Evolutionary conservation across 169 alveolate species (phyloP), one percentile per base, ranked within the genome.

Genomic region (Theileria equi): DNA sequence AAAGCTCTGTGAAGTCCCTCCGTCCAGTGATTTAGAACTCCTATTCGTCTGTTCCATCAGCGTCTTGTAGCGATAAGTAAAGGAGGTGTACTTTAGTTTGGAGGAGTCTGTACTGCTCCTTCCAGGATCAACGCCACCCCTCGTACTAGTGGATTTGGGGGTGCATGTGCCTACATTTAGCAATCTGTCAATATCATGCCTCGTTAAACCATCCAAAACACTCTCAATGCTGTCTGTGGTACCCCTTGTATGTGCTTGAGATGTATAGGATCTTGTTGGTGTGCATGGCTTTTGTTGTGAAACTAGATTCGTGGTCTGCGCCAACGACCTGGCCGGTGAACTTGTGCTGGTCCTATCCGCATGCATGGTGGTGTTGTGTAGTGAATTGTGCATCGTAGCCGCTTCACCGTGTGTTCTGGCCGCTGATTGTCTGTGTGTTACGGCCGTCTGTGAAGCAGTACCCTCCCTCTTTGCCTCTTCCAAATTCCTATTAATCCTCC

Each of bases 31-130:
- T n/a, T n/a, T n/a, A n/a, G n/a, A n/a, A n/a, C n/a, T n/a, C n/a
- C n/a, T n/a, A n/a, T n/a, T n/a, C n/a, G n/a, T n/a, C 44, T 32
- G 58, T 5, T 55, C 71, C 69, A 44, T 58, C 59, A 70, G 47
- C 26, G 64, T 43, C 31, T 58, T 32, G 26, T 70, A 70, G 1
- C 72, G 38, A 59, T 70, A 70, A 3, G 60, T 35, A 36, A 70
- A 70, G 3, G 81, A 70, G n/a, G 49, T 53, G 26, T 23, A 23
- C 13, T 58, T 21, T 23, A 28, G 28, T 13, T 64, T 13, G 10
- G 45, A 10, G 45, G 45, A 36, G 45, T 13, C 13, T 36, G 45
- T 36, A 10, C 10, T 13, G 13, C 45, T 36, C 45, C 13, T 36
- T 36, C 19, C 45, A 36, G 45, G 19, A 36, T 10, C 45, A 36